Base-by-base conservation (phyloP, 2,329 filamentous ascomycete genomes). In the Xylariaceae sp. region DNA sequence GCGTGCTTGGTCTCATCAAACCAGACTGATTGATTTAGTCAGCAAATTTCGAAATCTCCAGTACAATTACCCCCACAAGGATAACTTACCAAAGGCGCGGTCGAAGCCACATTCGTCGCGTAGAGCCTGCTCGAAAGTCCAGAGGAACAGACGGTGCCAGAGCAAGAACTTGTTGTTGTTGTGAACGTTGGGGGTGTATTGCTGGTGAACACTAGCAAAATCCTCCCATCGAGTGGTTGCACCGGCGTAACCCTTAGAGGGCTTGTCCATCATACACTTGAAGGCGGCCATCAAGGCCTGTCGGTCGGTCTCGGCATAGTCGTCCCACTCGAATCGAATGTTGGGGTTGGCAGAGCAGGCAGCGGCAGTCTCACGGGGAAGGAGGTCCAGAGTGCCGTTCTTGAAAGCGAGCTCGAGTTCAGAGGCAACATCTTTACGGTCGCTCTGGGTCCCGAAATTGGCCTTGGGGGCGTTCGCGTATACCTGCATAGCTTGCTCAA, bases 1-100 rank as follows among this genome's bases (percentile, higher is more conserved):
- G 50, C 17, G 20, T 53, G 50, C 45, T 53, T 53, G 29, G 48
- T 51, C 48, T 53, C 50, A 36, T 53, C 50, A 17, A 53, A 53
- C 50, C 50, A 53, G 20, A 49, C 41, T n/a, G n/a, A n/a, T n/a
- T n/a, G n/a, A n/a, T n/a, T n/a, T n/a, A n/a, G n/a, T n/a, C n/a
- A n/a, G n/a, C n/a, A n/a, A n/a, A n/a, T n/a, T n/a, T n/a, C n/a
- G n/a, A n/a, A n/a, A n/a, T n/a, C n/a, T n/a, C n/a, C n/a, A n/a
- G n/a, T n/a, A n/a, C n/a, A n/a, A n/a, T n/a, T n/a, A n/a, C n/a
- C n/a, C n/a, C n/a, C n/a, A n/a, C n/a, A n/a, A n/a, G n/a, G n/a
- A n/a, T n/a, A n/a, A n/a, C n/a, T n/a, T n/a, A n/a, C n/a, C n/a
- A 20, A 53, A 46, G 17, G 50, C 45, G 12, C 42, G 40, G 34